Conservation (phyloP, 495 filamentous ascomycete genomes). For the Durotheca rogersii region DNA sequence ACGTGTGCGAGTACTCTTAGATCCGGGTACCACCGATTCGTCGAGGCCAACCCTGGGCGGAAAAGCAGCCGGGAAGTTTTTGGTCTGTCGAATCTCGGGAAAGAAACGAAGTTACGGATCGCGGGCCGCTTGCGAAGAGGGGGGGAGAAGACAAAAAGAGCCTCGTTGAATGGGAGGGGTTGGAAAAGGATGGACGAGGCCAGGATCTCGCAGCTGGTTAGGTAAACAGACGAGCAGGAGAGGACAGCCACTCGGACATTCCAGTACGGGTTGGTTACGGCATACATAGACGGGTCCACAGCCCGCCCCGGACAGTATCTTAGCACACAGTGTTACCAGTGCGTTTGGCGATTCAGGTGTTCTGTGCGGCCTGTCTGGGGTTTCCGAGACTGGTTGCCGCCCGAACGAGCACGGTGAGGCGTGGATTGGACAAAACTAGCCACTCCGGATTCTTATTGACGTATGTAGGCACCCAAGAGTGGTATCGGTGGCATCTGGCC, state of each 20-base stretch:
- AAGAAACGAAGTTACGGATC: slow-evolving; percentile 3
- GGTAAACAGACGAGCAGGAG: too few species aligned
- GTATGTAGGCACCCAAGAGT: too few species aligned
- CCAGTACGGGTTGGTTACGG: background rate
- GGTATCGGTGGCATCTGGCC: too few species aligned
- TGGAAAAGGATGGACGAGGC: slow-evolving; percentile 1
- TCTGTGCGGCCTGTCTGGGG: background rate
- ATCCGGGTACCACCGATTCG: slow-evolving; percentile 1
- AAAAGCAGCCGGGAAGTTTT: background rate
- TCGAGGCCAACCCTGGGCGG: slow-evolving; percentile 6
- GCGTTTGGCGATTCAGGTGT: background rate
- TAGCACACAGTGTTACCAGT: background rate
- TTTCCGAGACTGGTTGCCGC: background rate
- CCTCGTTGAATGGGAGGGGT: too few species aligned
- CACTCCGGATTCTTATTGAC: too few species aligned
- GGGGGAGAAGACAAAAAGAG: too few species aligned
- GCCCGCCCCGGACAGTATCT: background rate
- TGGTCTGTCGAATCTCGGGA: background rate
- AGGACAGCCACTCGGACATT: background rate
- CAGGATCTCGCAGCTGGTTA: background rate
- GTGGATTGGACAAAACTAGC: too few species aligned
- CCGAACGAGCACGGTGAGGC: background rate
- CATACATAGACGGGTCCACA: background rate
- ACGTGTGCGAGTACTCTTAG: slow-evolving; percentile 1
- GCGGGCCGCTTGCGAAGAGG: too few species aligned